Evolutionary conservation across 2,329 filamentous ascomycete species (phyloP), one percentile per base, ranked within the genome.

Genomic region (Trichoderma atrobrunneum): DNA sequence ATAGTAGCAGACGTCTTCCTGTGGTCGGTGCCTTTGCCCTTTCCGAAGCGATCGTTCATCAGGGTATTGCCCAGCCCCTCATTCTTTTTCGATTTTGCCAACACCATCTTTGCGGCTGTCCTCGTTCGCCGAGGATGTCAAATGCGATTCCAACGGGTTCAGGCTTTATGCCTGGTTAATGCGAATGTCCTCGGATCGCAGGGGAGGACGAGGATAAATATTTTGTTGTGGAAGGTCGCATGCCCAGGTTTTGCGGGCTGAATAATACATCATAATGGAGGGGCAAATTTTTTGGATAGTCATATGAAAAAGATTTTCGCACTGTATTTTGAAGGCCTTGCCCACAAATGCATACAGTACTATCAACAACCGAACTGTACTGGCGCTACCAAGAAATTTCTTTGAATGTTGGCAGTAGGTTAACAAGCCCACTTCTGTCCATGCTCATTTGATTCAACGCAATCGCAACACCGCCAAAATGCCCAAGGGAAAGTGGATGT

Each of bases 1-100:
- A 86, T 87, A 73, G 89, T 85, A 64, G 83, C 85, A 1, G 82
- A 80, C 6, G 80, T 88, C 80, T 92, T 92, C 83, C 94, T 95
- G 81, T 94, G 91, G 81, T 95, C 92, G 66, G 87, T 81, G 75
- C 94, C 93, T 83, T 97, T 98, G 78, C 93, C 93, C 84, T 96
- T 97, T 79, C 95, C 94, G 82, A 98, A 98, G 72, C 95, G 92
- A 84, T 98, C 96, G 81, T 98, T 98, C 96, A 99, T 99, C 81
- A 99, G 89, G 84, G 92, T 91, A 85, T 98, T 98, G 81, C 96
- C 96, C 84, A 99, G 90, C 81, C 96, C 96, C 78, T 98, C 94
- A 78, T 91, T 88, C 84, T 95, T 97, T 83, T 98, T 98, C 76
- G 94, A 97, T 85, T 98, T 99, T 82, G 96, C 90, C 78, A 86